Conservation (phyloP, 2,329 filamentous ascomycete species). For the Trichoderma afroharzianum region DNA sequence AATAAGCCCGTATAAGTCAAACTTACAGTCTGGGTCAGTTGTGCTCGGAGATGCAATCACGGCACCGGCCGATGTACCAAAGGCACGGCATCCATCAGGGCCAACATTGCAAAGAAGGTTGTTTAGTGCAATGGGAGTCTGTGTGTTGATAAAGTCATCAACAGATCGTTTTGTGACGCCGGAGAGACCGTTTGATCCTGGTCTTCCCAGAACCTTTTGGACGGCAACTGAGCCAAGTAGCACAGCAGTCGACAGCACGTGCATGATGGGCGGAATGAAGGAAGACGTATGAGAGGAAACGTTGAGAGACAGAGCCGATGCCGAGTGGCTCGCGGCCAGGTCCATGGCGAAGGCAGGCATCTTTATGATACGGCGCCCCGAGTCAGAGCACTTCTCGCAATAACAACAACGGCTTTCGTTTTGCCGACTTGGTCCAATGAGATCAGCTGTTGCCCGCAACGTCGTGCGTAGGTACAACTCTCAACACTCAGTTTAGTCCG, state of each 20-base stretch:
- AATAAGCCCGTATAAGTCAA: not conserved
- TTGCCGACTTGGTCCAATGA: conserved; percentile 9
- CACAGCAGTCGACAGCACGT: conserved; percentile 47
- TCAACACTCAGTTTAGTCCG: not conserved
- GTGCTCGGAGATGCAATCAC: conserved; percentile 57
- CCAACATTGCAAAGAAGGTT: conserved; percentile 60
- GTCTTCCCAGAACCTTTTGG: conserved; percentile 48
- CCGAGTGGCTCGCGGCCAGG: conserved; percentile 19
- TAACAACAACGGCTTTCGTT: not conserved
- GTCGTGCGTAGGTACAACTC: not conserved
- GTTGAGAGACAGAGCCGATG: conserved; percentile 29
- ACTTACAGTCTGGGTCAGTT: conserved; percentile 53
- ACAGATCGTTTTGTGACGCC: conserved; percentile 42
- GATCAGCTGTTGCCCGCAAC: not conserved
- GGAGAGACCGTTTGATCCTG: conserved; percentile 32
- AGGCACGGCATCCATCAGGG: conserved; percentile 46
- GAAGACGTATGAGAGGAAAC: conserved; percentile 23
- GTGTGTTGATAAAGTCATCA: conserved; percentile 49
- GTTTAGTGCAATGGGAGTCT: conserved; percentile 49
- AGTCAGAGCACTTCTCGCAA: not conserved
- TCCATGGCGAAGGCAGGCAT: conserved; percentile 16
- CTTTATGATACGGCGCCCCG: not conserved
- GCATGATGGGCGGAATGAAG: conserved; percentile 43
- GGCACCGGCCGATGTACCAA: conserved; percentile 46
- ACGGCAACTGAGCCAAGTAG: conserved; percentile 50